phyloP scores from a whole-genome alignment of 2,329 filamentous ascomycete genomes.

The Phoma sp. region DNA sequence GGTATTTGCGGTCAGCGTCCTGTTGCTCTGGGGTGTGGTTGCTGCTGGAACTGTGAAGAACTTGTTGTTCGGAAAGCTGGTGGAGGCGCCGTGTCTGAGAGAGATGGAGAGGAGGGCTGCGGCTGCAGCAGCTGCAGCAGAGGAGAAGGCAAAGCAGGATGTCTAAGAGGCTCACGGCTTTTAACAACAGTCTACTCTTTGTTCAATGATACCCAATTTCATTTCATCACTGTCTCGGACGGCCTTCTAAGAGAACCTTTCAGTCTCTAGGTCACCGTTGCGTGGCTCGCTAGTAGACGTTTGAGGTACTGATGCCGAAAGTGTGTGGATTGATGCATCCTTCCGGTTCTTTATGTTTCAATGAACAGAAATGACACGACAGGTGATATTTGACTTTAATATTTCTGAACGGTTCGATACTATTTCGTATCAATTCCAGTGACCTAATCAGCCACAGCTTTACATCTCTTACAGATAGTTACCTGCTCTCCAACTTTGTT shows the following conservation, averaged over 20 bases:
- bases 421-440: no score
- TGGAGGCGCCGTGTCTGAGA: conserved; percentile 62
- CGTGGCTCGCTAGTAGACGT: no score
- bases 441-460: conserved; percentile 19
- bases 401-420: no score
- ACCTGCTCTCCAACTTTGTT: conserved; percentile 55
- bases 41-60: conserved; percentile 58
- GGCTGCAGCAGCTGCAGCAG: conserved; percentile 12
- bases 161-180: no score
- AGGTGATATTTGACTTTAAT: no score
- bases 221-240: no score
- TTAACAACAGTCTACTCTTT: background rate
- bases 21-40: conserved; percentile 63
- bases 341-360: no score
- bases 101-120: conserved; percentile 33
- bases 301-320: no score
- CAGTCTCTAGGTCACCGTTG: no score
- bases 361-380: no score
- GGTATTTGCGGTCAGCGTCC: conserved; percentile 58
- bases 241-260: no score
- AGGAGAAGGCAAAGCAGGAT: conserved; percentile 15
- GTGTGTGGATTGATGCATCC: no score
- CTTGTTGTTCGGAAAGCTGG: conserved; percentile 57
- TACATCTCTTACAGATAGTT: conserved; percentile 68
- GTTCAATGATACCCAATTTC: background rate